Evolutionary conservation across 176 grass and related monocot genomes (phyloP), one percentile per base, ranked within the genome.

Genomic region (Saccharum spontaneum): DNA sequence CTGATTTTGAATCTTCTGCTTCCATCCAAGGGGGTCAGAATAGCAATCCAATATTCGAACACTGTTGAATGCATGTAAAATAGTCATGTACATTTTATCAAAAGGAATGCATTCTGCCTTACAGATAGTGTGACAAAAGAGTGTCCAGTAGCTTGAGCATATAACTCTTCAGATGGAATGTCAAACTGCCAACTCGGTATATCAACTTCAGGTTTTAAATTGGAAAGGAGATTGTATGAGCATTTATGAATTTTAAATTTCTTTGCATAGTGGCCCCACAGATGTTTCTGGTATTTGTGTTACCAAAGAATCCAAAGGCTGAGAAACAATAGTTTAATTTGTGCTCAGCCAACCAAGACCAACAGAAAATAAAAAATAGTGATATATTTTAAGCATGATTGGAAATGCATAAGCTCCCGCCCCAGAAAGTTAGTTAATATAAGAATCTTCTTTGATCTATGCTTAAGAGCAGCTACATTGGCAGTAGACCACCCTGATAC

Each of bases 11-110:
- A 83, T 69, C 77, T 78, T 91, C 28, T 89, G 44, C 33, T 98
- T 95, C 97, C 97, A 98, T 39, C 91, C 97, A 62, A 95, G 82
- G 10, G 97, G 93, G 77, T 98, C 93, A 22, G 90, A 89, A 74
- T 92, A 95, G 88, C 91, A 98, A 88, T 98, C 97, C 77, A 95
- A 59, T 75, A 98, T 83, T 10, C 84, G 73, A 45, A 94, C 84
- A 59, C 96, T 94, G 76, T 72, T 78, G 68, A 55, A 79, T 69
- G 67, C 44, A 79, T 76, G 15, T 33, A 76, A 76, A 79, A 9
- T 50, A 15, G 26, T 22, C 69, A 75, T 34, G 5, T 50, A 83
- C 7, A 52, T 24, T 79, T 24, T 75, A 75, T 43, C 46, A 79
- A 62, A 18, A 40, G 10, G 6, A 57, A 75, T 57, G 79, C 76